Evolutionary conservation across 768 basidiomycete genomes (phyloP).

Genomic region (Mycena polygramma): DNA sequence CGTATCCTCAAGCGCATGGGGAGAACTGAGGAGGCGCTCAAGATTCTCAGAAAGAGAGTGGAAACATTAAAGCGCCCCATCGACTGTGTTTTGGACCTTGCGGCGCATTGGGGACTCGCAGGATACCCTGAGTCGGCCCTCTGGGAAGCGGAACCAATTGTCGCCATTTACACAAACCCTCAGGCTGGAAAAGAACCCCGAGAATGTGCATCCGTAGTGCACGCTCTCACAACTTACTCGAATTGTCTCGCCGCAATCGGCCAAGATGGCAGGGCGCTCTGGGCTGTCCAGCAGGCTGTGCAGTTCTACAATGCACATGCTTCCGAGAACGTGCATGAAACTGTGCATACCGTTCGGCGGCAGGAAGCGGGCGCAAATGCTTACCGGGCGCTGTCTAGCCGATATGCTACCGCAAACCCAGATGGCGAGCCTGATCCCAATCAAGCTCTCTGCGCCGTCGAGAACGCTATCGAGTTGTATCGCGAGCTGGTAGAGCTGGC

Average conservation of each 20-base stretch:
- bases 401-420: not conserved
- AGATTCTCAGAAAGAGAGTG: too few species aligned
- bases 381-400: constrained; percentile 1
- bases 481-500: constrained; percentile 5
- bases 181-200: not conserved
- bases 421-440: not conserved
- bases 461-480: constrained; percentile 2
- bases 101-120: too few species aligned
- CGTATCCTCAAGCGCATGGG: too few species aligned
- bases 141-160: constrained; percentile 2
- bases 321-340: not conserved
- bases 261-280: not conserved
- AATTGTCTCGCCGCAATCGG: constrained; percentile 13
- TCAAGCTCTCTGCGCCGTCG: not conserved
- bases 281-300: constrained; percentile 1
- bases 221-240: constrained; percentile 14
- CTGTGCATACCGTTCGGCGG: not conserved
- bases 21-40: too few species aligned
- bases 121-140: not conserved
- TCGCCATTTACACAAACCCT: not conserved
- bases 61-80: too few species aligned
- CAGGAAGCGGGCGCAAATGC: constrained; percentile 3
- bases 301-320: not conserved
- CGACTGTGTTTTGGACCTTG: too few species aligned
- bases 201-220: not conserved